A percentile compares a stretch with the other conserved stretches of the same genome.
These are phyloP conservation scores for Colletotrichum tofieldiae DNA, from an alignment of 2,329 filamentous ascomycete genomes.

Conservation along the genomic window DNA sequence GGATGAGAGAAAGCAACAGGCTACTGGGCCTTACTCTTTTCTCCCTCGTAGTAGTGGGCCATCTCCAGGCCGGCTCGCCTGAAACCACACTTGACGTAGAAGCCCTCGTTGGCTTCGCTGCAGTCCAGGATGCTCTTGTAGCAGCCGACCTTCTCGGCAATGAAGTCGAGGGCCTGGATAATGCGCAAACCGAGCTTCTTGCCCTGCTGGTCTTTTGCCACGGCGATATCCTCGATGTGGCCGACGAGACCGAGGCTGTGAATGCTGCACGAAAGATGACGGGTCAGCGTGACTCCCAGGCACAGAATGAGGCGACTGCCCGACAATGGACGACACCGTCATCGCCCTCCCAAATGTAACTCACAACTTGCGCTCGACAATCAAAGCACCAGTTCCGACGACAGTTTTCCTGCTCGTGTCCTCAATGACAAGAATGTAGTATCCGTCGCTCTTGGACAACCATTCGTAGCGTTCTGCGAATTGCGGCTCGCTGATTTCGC, in stretches of 20 bases:
- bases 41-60: slow-evolving; percentile 89
- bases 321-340: background rate
- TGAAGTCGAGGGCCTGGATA: slow-evolving; percentile 92
- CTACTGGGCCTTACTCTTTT: slow-evolving; percentile 62
- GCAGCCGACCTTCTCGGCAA: slow-evolving; percentile 90
- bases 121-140: slow-evolving; percentile 99
- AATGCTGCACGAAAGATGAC: slow-evolving; percentile 67
- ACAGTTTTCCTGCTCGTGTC: slow-evolving; percentile 76
- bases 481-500: slow-evolving; percentile 82
- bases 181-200: slow-evolving; percentile 95
- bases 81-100: slow-evolving; percentile 98
- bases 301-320: background rate
- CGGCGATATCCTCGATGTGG: slow-evolving; percentile 98
- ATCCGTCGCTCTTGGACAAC: slow-evolving; percentile 82
- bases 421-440: slow-evolving; percentile 90
- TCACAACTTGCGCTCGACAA: slow-evolving; percentile 95
- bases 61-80: slow-evolving; percentile 93
- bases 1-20: slow-evolving; percentile 17
- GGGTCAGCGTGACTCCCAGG: slow-evolving; percentile 43
- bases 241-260: slow-evolving; percentile 87
- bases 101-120: slow-evolving; percentile 95
- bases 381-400: slow-evolving; percentile 91
- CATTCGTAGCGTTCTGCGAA: slow-evolving; percentile 88
- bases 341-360: slow-evolving; percentile 50
- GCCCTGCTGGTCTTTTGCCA: slow-evolving; percentile 94